phyloP scores from a whole-genome alignment of 2,329 filamentous ascomycete genomes.

The Fusarium poae region DNA sequence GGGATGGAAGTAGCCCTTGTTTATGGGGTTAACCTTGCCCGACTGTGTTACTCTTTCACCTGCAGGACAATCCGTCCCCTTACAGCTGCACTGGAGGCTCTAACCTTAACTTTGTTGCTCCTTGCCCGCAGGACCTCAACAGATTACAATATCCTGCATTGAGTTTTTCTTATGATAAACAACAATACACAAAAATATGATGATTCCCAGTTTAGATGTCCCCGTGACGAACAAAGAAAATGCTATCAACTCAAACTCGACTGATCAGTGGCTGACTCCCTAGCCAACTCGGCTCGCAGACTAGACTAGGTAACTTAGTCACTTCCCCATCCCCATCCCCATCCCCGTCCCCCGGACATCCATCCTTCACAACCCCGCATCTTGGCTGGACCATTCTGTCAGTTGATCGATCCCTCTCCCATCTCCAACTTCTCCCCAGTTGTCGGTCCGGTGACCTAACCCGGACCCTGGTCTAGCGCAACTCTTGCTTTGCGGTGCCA shows the following conservation, averaged over 20 bases:
- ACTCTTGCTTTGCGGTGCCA: slow-evolving; percentile 13
- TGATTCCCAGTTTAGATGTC: neutral
- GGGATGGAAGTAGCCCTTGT: slow-evolving; percentile 18
- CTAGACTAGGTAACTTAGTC: neutral
- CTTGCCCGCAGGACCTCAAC: neutral
- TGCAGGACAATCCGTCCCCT: neutral
- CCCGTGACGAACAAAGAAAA: neutral
- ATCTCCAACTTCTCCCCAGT: slow-evolving; percentile 13
- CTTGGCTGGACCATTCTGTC: slow-evolving; percentile 11
- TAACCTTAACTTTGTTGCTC: slow-evolving; percentile 30
- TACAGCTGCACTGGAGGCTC: neutral
- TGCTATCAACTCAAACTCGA: neutral
- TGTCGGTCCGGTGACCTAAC: slow-evolving; percentile 25
- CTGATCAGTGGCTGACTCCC: slow-evolving; percentile 12
- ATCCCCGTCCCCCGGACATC: slow-evolving; percentile 2
- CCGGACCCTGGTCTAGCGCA: slow-evolving; percentile 16
- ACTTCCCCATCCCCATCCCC: neutral
- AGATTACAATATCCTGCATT: neutral
- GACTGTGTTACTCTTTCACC: slow-evolving; percentile 9
- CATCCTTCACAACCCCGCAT: slow-evolving; percentile 31
- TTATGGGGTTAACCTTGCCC: slow-evolving; percentile 25
- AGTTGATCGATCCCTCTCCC: slow-evolving; percentile 3
- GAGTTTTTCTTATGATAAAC: neutral
- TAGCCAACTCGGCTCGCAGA: neutral
- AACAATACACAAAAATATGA: neutral